These are phyloP conservation scores for Aspergillus hortae DNA, from an alignment of 2,329 filamentous ascomycete genomes.

Conservation along the genomic window DNA sequence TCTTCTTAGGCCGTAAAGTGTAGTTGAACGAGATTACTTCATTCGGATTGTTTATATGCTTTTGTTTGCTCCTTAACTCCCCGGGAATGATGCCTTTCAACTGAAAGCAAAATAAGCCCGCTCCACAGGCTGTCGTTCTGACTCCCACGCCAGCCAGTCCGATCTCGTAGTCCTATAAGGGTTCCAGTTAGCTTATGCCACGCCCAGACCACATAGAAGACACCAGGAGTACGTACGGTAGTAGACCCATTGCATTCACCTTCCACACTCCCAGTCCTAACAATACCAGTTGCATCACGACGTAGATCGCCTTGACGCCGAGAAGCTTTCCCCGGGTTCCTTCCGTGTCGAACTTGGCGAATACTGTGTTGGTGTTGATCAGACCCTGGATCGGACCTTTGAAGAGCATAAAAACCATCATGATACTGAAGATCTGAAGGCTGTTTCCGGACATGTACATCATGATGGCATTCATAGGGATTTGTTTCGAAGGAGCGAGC, in stretches of 20 bases:
- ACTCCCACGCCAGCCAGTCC: constrained; percentile 97
- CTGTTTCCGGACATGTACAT: constrained; percentile 99
- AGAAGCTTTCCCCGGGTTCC: constrained; percentile 70
- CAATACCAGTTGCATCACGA: constrained; percentile 80
- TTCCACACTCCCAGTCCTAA: constrained; percentile 91
- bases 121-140: constrained; percentile 66
- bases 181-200: constrained; percentile 3
- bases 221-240: constrained; percentile 65
- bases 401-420: constrained; percentile 99
- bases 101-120: constrained; percentile 59
- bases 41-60: not conserved
- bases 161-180: constrained; percentile 76
- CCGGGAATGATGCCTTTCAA: constrained; percentile 16
- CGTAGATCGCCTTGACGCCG: constrained; percentile 81
- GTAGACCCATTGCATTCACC: constrained; percentile 89
- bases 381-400: constrained; percentile 90
- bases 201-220: not conserved
- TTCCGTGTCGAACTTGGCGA: constrained; percentile 84
- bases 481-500: constrained; percentile 83
- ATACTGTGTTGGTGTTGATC: constrained; percentile 78
- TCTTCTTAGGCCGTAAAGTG: no score
- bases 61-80: not conserved
- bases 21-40: not conserved
- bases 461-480: constrained; percentile 98
- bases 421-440: constrained; percentile 98